phyloP scores from a whole-genome alignment of 2,329 filamentous ascomycete species.

The Neonectria sp. region DNA sequence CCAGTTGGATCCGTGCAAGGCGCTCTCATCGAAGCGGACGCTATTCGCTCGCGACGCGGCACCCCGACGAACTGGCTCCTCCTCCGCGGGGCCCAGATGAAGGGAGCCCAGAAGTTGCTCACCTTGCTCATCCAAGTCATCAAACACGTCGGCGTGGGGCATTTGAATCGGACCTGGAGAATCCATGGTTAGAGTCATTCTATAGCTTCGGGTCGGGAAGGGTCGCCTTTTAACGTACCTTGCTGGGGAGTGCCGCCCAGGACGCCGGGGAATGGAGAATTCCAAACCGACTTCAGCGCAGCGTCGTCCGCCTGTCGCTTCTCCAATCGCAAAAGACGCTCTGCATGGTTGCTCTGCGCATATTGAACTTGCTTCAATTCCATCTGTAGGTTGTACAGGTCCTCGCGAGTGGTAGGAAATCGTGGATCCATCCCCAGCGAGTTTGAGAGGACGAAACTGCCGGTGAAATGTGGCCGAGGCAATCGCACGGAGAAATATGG shows the following conservation, averaged over 20 bases:
- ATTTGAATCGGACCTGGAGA: conserved; percentile 82
- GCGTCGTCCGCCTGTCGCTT: conserved; percentile 78
- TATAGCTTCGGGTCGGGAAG: not conserved
- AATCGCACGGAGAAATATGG: conserved; percentile 7
- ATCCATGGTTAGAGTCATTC: conserved; percentile 38
- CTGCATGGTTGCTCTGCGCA: conserved; percentile 73
- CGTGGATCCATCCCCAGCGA: conserved; percentile 74
- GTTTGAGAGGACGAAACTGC: conserved; percentile 15
- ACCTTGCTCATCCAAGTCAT: conserved; percentile 89
- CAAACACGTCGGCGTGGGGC: conserved; percentile 87
- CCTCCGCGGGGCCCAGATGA: conserved; percentile 85
- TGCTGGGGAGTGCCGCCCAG: conserved; percentile 88
- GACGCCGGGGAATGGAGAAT: conserved; percentile 91
- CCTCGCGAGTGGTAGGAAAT: conserved; percentile 72
- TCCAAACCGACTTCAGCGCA: conserved; percentile 89
- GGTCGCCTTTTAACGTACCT: conserved; percentile 68
- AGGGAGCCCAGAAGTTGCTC: conserved; percentile 85
- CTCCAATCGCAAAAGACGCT: conserved; percentile 74
- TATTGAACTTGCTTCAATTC: conserved; percentile 78
- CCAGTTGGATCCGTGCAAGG: conserved; percentile 89
- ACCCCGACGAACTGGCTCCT: conserved; percentile 87
- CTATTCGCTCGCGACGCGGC: conserved; percentile 95
- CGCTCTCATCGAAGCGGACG: conserved; percentile 97
- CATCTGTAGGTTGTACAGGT: conserved; percentile 79
- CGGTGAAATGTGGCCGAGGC: conserved; percentile 5